phyloP scores from a whole-genome alignment of 352 stramenopile species.

The Sclerospora graminicola region DNA sequence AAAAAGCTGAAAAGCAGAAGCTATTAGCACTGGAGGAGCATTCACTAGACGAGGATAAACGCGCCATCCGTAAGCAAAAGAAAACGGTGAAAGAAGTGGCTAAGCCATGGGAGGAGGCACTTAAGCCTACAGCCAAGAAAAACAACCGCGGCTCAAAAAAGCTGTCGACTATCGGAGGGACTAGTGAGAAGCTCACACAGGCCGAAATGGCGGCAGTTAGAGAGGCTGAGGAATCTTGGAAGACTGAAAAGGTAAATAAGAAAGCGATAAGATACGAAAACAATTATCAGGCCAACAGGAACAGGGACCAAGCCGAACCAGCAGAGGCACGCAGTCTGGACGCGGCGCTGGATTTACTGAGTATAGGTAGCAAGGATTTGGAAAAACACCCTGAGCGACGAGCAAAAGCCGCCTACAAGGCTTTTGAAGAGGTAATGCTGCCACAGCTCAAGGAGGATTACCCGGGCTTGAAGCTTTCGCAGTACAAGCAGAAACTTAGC shows the following conservation, averaged over 20 bases:
- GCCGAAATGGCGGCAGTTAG: constrained; percentile 35
- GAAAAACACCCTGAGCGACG: constrained; percentile 59
- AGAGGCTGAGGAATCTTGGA: constrained; percentile 30
- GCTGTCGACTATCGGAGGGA: constrained; percentile 10
- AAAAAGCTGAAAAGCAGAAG: constrained; percentile 67
- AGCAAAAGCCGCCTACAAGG: constrained; percentile 72
- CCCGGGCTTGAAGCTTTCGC: constrained; percentile 64
- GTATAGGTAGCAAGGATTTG: constrained; percentile 32
- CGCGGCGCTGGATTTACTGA: constrained; percentile 49
- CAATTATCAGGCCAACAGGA: constrained; percentile 43
- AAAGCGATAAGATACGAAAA: constrained; percentile 60
- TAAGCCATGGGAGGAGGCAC: constrained; percentile 62
- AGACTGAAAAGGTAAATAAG: constrained; percentile 31
- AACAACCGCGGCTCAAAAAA: constrained; percentile 46
- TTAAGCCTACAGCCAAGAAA: constrained; percentile 53
- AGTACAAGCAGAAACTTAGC: constrained; percentile 76
- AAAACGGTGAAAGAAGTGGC: constrained; percentile 50
- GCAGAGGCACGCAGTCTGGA: constrained; percentile 55
- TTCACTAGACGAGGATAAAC: constrained; percentile 45
- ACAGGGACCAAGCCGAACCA: constrained; percentile 30
- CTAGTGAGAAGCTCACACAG: constrained; percentile 41
- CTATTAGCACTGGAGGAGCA: constrained; percentile 59
- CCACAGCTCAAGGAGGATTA: constrained; percentile 59
- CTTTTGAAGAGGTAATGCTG: constrained; percentile 66
- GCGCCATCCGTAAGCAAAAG: constrained; percentile 57